Conservation (phyloP, 768 basidiomycete species). For the Boletus barrowsii region DNA sequence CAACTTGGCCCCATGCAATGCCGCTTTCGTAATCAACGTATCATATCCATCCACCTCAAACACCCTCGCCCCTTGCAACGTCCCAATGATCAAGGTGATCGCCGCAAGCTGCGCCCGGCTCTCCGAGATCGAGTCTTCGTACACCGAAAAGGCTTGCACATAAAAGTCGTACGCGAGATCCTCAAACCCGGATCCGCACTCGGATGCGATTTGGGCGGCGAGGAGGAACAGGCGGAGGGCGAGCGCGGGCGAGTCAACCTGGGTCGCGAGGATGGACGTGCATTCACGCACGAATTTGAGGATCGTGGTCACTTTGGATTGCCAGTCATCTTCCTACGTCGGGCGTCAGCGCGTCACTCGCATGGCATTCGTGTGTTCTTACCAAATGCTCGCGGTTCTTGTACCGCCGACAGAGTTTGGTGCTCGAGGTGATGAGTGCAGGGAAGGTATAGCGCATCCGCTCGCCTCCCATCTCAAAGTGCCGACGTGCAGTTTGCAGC, state of each 20-base stretch:
- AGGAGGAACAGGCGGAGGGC: slow-evolving; percentile 94
- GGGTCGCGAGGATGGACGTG: slow-evolving; percentile 87
- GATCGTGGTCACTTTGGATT: slow-evolving; percentile 77
- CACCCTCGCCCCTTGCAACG: slow-evolving; percentile 84
- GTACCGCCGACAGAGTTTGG: slow-evolving; percentile 90
- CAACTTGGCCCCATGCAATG: slow-evolving; percentile 91
- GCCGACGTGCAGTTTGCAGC: slow-evolving; percentile 83
- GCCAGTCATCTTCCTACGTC: slow-evolving; percentile 79
- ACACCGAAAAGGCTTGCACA: slow-evolving; percentile 96
- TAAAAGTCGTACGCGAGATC: slow-evolving; percentile 97
- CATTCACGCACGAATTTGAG: slow-evolving; percentile 95
- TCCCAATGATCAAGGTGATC: slow-evolving; percentile 93
- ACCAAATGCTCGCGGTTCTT: slow-evolving; percentile 77
- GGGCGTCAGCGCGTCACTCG: background rate
- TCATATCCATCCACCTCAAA: slow-evolving; percentile 96
- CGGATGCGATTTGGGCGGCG: slow-evolving; percentile 92
- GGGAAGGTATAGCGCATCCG: slow-evolving; percentile 97
- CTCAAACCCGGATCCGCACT: slow-evolving; percentile 90
- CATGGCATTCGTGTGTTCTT: slow-evolving; percentile 16
- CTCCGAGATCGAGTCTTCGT: slow-evolving; percentile 97
- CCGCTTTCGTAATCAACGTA: slow-evolving; percentile 98
- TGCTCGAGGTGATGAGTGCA: slow-evolving; percentile 88
- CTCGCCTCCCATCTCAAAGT: slow-evolving; percentile 90
- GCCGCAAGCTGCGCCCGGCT: slow-evolving; percentile 94
- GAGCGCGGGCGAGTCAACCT: slow-evolving; percentile 89